Conservation (phyloP, 768 basidiomycete genomes). For the Solioccasus polychromus region DNA sequence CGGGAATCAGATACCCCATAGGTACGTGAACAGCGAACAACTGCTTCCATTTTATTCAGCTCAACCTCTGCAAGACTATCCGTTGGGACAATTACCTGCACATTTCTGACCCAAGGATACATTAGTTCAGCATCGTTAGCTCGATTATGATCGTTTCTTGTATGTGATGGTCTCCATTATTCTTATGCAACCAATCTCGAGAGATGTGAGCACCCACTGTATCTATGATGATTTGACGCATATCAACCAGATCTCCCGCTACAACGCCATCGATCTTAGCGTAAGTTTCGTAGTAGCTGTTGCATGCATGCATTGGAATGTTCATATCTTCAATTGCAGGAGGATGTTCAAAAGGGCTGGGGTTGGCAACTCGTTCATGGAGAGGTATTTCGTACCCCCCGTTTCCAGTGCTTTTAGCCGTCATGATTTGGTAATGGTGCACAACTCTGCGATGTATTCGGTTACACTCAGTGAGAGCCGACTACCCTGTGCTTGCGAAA, state of each 20-base stretch:
- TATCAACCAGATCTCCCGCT: slow-evolving; percentile 43
- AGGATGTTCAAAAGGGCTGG: slow-evolving; percentile 96
- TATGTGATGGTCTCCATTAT: slow-evolving; percentile 94
- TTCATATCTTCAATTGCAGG: slow-evolving; percentile 46
- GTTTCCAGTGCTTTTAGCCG: slow-evolving; percentile 74
- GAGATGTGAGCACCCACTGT: slow-evolving; percentile 73
- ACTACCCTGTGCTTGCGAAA: slow-evolving; percentile 8
- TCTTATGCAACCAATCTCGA: slow-evolving; percentile 77
- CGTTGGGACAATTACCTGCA: slow-evolving; percentile 97
- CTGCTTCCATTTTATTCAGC: neutral
- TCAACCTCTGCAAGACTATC: slow-evolving; percentile 60
- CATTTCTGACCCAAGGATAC: slow-evolving; percentile 90
- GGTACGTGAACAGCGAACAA: slow-evolving; percentile 42
- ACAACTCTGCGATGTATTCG: slow-evolving; percentile 69
- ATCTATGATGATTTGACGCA: too few relatives aligned
- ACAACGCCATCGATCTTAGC: slow-evolving; percentile 90
- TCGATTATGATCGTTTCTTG: slow-evolving; percentile 92
- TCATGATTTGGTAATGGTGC: slow-evolving; percentile 78
- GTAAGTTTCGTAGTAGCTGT: slow-evolving; percentile 40
- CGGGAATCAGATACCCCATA: slow-evolving; percentile 86
- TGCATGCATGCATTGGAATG: neutral
- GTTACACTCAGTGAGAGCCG: slow-evolving; percentile 93
- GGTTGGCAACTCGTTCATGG: slow-evolving; percentile 99
- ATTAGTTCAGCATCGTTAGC: slow-evolving; percentile 95
- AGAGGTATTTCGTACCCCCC: slow-evolving; percentile 89